Evolutionary conservation across 2,329 filamentous ascomycete genomes (phyloP), one percentile per base, ranked within the genome.

Genomic region (Diaporthe longicolla): DNA sequence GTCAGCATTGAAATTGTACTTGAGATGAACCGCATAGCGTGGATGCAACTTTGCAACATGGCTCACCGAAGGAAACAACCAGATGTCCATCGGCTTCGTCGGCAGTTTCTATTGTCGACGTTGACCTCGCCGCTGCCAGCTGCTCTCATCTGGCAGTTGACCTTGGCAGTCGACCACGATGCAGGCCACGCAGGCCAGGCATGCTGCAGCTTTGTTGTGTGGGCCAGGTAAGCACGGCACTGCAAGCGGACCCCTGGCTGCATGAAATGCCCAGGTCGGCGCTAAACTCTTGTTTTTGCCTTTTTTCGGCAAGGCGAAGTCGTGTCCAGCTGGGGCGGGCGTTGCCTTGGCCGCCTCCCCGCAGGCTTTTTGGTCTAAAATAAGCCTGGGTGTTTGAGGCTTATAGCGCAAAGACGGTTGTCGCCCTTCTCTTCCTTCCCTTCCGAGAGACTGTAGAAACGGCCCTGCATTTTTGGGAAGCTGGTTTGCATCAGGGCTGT

Each of bases 221-320:
- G 26, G 58, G 35, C 43, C 24, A 65, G n/a, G 11, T 35, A 19
- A 15, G 61, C 61, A 48, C 59, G n/a, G 63, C 48, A 68, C 63
- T 29, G 48, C 32, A 21, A 15, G 10, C n/a, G n/a, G 40, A 68
- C 48, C 63, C 63, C 63, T 68, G 63, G 5, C 48, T 54, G 63
- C 63, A 68, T 68, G 63, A 66, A 66, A 68, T 24, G 63, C 48
- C 63, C 48, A 68, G 63, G 63, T 26, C 17, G 63, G 63, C 63
- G 45, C 63, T 54, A 68, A 68, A 54, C 63, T 68, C 63, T 40
- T 66, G 40, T 63, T 68, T 54, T 26, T 40, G n/a, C 11, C 63
- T 40, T 40, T 40, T 68, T 54, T 35, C 63, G 63, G 63, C 32
- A 68, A 54, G 63, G 63, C 48, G 32, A 50, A 21, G 63, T 37